phyloP scores from a whole-genome alignment of 176 grass and related monocot genomes.

The Zea luxurians region DNA sequence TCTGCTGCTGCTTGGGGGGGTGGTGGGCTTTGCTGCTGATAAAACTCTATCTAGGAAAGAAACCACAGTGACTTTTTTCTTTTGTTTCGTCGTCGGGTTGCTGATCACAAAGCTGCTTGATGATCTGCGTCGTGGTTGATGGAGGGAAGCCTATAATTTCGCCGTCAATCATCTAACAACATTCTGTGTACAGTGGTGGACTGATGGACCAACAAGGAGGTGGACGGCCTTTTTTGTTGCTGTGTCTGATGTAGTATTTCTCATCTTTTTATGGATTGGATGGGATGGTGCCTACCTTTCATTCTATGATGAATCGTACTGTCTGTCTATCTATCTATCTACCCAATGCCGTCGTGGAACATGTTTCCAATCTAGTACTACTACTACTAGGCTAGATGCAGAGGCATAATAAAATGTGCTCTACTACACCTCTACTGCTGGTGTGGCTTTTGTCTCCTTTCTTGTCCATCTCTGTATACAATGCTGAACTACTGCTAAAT shows the following conservation, averaged over 20 bases:
- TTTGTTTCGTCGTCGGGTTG: slow-evolving; percentile 11
- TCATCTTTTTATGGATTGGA: slow-evolving; percentile 29
- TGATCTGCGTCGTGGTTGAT: slow-evolving; percentile 36
- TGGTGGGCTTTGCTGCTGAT: neutral
- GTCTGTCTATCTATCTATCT: neutral
- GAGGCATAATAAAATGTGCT: slow-evolving; percentile 25
- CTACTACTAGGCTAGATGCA: slow-evolving; percentile 30
- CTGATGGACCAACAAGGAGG: slow-evolving; percentile 31
- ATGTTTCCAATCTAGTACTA: slow-evolving; percentile 36
- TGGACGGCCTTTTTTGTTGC: slow-evolving; percentile 28
- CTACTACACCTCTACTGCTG: neutral
- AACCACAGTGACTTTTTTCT: slow-evolving; percentile 17
- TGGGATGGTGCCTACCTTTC: neutral
- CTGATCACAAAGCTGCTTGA: slow-evolving; percentile 9
- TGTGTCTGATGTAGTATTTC: slow-evolving; percentile 31
- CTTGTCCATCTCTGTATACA: slow-evolving; percentile 23
- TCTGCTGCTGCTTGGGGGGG: slow-evolving; percentile 31
- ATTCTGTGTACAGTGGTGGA: slow-evolving; percentile 49
- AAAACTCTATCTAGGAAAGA: slow-evolving; percentile 10
- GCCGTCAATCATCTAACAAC: slow-evolving; percentile 39
- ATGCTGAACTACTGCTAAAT: neutral
- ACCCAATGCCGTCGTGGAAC: slow-evolving; percentile 47
- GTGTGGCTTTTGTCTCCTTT: neutral
- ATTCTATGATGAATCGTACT: neutral
- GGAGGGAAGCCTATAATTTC: slow-evolving; percentile 48